Evolutionary conservation across 2,329 filamentous ascomycete genomes (phyloP), one percentile per base, ranked within the genome.

Genomic region (Pyrenochaeta sp.): DNA sequence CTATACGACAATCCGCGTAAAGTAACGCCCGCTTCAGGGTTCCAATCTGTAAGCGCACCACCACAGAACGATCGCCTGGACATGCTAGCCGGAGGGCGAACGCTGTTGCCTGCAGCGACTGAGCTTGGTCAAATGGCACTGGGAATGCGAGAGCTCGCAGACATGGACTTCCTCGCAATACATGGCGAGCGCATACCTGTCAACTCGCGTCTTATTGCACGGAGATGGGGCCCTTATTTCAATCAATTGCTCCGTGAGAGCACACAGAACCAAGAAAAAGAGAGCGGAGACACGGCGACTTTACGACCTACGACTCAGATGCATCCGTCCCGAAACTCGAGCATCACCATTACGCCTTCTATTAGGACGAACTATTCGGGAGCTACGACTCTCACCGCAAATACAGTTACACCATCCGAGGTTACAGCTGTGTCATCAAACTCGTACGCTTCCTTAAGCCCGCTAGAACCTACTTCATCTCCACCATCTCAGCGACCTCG

Each of bases 151-250:
- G 95, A 98, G 77, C 82, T 99, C 54, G 86, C 92, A 2, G 95
- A 99, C 69, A 99, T 99, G 95, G 95, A 98, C 72, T 91, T 99
- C 57, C 83, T 98, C 28, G 95, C 94, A 51, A 89, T 97, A 42
- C 91, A 91, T 22, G 94, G 94, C 24, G 94, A 97, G 74, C 88
- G 93, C 19, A 92, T 98, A 65, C 92, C 95, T 0, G 91, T 97
- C 66, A 99, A 96, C 77, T 98, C 95, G 6, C 88, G 93, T 56
- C 86, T 99, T 15, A 85, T 98, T 15, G 90, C 91, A 9, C 87
- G 92, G 28, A 85, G 95, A 72, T 99, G 95, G 95, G 95, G 95
- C 0, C 92, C 93, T 0, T 97, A 96, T 75, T 98, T 99, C 79
- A 92, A 97, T 54, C 92, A 96, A 73, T 84, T 99, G 1, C 83